Base-by-base conservation (phyloP, 2,329 filamentous ascomycete species). In the Colletotrichum sp. region DNA sequence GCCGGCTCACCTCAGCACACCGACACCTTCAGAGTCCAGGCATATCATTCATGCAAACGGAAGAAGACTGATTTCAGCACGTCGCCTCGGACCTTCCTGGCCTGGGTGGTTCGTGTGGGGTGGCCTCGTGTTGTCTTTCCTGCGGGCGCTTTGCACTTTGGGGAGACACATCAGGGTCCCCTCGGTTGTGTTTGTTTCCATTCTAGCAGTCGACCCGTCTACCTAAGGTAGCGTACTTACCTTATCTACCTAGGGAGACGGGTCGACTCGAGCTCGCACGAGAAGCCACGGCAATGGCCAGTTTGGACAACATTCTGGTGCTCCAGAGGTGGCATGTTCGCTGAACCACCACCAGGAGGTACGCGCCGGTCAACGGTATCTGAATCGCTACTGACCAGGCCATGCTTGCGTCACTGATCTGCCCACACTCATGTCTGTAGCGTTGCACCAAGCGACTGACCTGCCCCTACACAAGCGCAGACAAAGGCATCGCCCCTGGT, bases 331-430 rank as follows among this genome's bases (percentile, higher is more conserved):
- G 56, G 27, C 34, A 67, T 73, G 62, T 52, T 64, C 2, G 39
- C 16, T 16, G 55, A 52, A 52, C 64, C 64, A 52, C 22, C 16
- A n/a, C 27, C n/a, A n/a, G 15, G 13, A 12, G 55, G 39, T 4
- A 4, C 43, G 52, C 15, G 27, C 67, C n/a, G 18, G 39, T 56
- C 30, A n/a, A 61, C 32, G 27, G 48, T 52, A 8, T 18, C 43
- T 12, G 18, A 39, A 22, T 18, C 18, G 32, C 22, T 36, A 9
- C 18, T 16, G 32, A 69, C 28, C 70, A 68, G 70, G 27, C 73
- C 70, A 75, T 65, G 48, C 56, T 75, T 73, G 64, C 73, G 70
- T 73, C 73, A 75, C 64, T n/a, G 12, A 74, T 69, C 64, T 76
- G 74, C 74, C 74, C 74, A 76, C 64, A 62, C 55, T 55, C 13